Evolutionary conservation across 306 rosid genomes (phyloP), one percentile per base, ranked within the genome.

Genomic region (Echinosophora koreensis): DNA sequence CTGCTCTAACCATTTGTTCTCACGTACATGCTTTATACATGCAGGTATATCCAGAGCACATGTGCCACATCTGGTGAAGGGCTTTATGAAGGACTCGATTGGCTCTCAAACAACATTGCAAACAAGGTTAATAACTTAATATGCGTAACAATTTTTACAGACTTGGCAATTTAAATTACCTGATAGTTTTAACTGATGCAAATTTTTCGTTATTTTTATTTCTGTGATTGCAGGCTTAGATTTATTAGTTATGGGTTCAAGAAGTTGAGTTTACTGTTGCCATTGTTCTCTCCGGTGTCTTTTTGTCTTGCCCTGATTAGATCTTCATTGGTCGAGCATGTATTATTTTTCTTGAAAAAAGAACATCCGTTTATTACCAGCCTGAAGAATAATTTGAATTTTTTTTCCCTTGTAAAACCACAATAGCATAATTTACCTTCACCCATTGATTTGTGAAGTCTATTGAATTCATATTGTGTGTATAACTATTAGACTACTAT

Each of bases 21-120:
- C 41, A 18, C 28, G 67, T 8, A 14, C 82, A 16, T 77, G 71
- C 61, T 17, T n/a, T 70, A 30, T 28, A 17, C 72, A 4, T 77
- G 70, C 80, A 92, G 97, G 97, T 92, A 92, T 74, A 92, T 92
- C 82, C 97, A 92, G 88, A 92, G 97, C 90, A 92, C 97, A 32
- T 92, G 97, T 66, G 97, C 94, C 76, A 89, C 95, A 32, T 88
- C 97, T 42, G 97, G 97, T 73, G 97, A 92, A 86, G 97, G 97
- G 76, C 90, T 92, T 66, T 92, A 92, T n/a, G 97, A 92, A 81
- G 97, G 97, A 68, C 93, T 92, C 51, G 97, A 92, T 85, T 92
- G 94, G 97, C 97, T 92, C 85, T 89, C 97, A 78, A 92, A 87
- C 91, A 91, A 89, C 81, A 91, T 91, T 55, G 97, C 97, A 15